These are phyloP conservation scores for Mycena maculata DNA, from an alignment of 768 basidiomycete species.

Conservation along the genomic window DNA sequence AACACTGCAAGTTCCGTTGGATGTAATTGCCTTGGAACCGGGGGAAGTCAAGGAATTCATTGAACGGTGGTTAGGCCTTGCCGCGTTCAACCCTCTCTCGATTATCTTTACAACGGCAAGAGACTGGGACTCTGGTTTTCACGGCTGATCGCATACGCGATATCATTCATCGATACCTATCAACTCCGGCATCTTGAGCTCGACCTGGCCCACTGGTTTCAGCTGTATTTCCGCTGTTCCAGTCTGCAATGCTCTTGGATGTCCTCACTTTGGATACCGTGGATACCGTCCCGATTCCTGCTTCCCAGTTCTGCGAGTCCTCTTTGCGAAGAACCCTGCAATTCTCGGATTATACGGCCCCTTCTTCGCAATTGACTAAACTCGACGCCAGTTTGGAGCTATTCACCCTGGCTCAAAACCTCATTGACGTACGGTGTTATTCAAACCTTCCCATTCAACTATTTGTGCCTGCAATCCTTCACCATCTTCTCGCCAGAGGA, in stretches of 20 bases:
- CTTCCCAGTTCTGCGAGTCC: too few species aligned
- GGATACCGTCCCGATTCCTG: too few species aligned
- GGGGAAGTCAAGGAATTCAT: background rate
- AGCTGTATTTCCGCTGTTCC: too few species aligned
- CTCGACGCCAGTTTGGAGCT: conserved; percentile 3
- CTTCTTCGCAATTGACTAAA: conserved; percentile 5
- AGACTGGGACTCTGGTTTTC: background rate
- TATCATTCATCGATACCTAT: background rate
- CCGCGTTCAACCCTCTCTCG: background rate
- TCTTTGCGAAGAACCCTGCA: too few species aligned
- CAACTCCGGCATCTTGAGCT: background rate
- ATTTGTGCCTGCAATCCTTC: background rate
- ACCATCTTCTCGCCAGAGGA: too few species aligned
- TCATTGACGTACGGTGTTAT: too few species aligned
- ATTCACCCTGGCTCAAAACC: background rate
- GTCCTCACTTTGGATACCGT: too few species aligned
- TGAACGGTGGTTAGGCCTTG: background rate
- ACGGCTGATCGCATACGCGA: background rate
- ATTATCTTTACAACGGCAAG: too few species aligned
- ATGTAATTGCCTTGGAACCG: background rate
- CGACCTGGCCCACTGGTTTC: too few species aligned
- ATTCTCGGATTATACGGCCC: background rate
- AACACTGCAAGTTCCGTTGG: background rate
- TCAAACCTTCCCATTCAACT: background rate
- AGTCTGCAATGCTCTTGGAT: too few species aligned